Evolutionary conservation across 1,284 basidiomycete genomes (phyloP), one percentile per base, ranked within the genome.

Genomic region (Ceratobasidium sp.): DNA sequence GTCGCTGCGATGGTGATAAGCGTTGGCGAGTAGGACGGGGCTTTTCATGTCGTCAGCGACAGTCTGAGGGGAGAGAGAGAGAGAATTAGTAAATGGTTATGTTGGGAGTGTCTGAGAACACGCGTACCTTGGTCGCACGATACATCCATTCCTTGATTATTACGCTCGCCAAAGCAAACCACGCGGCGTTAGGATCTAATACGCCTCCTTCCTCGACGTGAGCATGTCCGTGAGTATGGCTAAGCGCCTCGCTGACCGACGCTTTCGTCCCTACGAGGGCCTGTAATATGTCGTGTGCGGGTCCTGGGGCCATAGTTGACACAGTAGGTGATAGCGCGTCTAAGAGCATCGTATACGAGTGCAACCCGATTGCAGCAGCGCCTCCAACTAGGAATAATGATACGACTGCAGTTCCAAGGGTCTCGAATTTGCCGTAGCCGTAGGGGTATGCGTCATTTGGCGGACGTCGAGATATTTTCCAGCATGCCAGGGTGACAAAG

Each of bases 101-200:
- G 50, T 11, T 41, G 9, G 24, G 27, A 15, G n/a, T 24, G 24
- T 19, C 4, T 9, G 17, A 33, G 31, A 17, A 33, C 17, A n/a
- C 15, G 36, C 53, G 24, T 45, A 50, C 69, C 57, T 92, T 92
- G 63, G 96, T 98, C 63, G 91, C 85, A 69, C 95, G 87, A 83
- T 97, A 99, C 31, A 99, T 83, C 92, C 93, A 98, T 83, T 99
- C 98, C 81, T 99, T 99, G 77, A 90, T 84, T 0, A 94, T 75
- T 1, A 99, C 90, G 76, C 93, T 91, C 44, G 91, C 82, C 0
- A 91, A 89, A 0, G 97, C 97, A 79, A 98, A 97, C 95, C 96
- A 98, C 62, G 97, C 96, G 22, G 98, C 97, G 80, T 98, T 97
- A 19, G 95, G 93, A 81, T 98, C 96, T 1, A 76, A 53, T 22